Conservation (phyloP, 1,139 yeast species). For the Candida dubliniensis region DNA sequence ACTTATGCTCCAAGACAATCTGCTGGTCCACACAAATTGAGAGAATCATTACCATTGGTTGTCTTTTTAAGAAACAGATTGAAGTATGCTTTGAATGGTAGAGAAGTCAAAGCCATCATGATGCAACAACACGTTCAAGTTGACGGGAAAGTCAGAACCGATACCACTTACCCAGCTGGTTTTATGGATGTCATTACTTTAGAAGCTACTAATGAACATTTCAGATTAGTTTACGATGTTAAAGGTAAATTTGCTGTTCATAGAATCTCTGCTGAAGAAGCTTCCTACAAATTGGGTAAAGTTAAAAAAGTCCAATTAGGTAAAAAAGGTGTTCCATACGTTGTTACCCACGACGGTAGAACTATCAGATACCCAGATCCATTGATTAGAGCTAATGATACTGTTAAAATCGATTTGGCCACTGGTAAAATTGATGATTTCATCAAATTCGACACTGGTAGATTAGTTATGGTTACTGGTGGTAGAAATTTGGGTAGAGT, state of each 20-base stretch:
- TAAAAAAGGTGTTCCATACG: slow-evolving; percentile 97
- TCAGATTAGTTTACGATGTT: slow-evolving; percentile 96
- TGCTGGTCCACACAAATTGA: slow-evolving; percentile 99
- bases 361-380: slow-evolving; percentile 99
- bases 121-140: slow-evolving; percentile 99
- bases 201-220: slow-evolving; percentile 98
- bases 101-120: slow-evolving; percentile 98
- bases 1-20: slow-evolving; percentile 99
- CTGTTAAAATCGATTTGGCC: slow-evolving; percentile 94
- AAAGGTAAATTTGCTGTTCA: slow-evolving; percentile 99
- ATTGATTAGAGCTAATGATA: slow-evolving; percentile 91
- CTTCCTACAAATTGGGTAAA: slow-evolving; percentile 95
- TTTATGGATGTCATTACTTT: slow-evolving; percentile 97
- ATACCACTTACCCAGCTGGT: slow-evolving; percentile 98
- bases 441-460: slow-evolving; percentile 95
- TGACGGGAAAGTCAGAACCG: slow-evolving; percentile 99
- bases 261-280: slow-evolving; percentile 99
- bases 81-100: slow-evolving; percentile 98
- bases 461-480: slow-evolving; percentile 96
- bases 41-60: slow-evolving; percentile 98
- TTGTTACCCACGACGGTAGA: slow-evolving; percentile 99
- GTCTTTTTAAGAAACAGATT: slow-evolving; percentile 99
- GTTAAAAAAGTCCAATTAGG: slow-evolving; percentile 98
- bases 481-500: slow-evolving; percentile 99
- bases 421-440: slow-evolving; percentile 90